Conservation (phyloP, 2,329 filamentous ascomycete species). For the Aureobasidium musti region DNA sequence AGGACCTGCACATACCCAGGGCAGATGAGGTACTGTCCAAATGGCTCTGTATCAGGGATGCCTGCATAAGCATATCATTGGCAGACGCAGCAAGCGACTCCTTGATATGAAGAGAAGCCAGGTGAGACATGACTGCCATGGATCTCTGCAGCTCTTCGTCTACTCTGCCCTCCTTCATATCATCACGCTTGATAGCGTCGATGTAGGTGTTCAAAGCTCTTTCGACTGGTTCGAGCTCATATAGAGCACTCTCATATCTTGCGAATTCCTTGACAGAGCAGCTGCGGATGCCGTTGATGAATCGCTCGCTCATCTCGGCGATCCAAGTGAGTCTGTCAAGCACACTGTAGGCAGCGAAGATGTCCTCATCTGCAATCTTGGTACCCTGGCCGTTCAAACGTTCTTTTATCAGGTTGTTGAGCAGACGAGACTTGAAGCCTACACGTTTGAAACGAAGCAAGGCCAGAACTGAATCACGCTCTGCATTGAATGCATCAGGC, state of each 20-base stretch:
- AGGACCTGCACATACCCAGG: conserved; percentile 62
- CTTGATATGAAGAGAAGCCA: conserved; percentile 77
- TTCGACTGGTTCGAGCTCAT: conserved; percentile 90
- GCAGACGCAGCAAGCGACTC: conserved; percentile 71
- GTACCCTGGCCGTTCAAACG: conserved; percentile 67
- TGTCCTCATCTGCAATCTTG: conserved; percentile 72
- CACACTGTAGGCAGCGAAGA: conserved; percentile 77
- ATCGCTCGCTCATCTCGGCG: conserved; percentile 77
- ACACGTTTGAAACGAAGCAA: conserved; percentile 85
- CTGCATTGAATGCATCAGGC: conserved; percentile 76
- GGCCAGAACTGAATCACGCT: conserved; percentile 83
- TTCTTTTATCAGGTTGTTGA: conserved; percentile 78
- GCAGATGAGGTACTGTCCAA: conserved; percentile 74
- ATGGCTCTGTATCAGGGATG: conserved; percentile 74
- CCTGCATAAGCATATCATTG: conserved; percentile 76
- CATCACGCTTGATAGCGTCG: conserved; percentile 77
- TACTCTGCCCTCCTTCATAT: conserved; percentile 81
- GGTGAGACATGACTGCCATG: conserved; percentile 82
- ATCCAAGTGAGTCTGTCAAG: conserved; percentile 86
- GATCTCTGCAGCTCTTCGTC: conserved; percentile 77
- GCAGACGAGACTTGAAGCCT: conserved; percentile 80
- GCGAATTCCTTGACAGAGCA: conserved; percentile 78
- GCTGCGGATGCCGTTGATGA: conserved; percentile 75
- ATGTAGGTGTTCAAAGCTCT: conserved; percentile 85
- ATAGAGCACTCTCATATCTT: conserved; percentile 74